phyloP scores from a whole-genome alignment of 139 green algal genomes.

The Picochlorum sp. region DNA sequence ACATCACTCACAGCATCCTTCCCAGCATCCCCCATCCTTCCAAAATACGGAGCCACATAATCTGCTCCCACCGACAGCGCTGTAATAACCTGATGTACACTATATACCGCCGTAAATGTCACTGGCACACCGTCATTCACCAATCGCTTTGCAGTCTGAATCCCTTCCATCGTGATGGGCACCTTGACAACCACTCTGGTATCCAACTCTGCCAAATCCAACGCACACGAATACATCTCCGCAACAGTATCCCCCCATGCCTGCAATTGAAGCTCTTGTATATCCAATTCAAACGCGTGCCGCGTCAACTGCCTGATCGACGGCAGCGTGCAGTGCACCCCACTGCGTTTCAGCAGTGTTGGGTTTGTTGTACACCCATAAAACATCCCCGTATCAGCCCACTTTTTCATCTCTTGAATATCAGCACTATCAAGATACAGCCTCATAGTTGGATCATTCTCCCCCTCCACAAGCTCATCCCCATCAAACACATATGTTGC shows the following conservation, averaged over 20 bases:
- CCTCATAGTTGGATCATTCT: slow-evolving; percentile 18
- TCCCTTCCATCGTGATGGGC: slow-evolving; percentile 55
- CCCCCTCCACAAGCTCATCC: slow-evolving; percentile 7
- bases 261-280: slow-evolving; percentile 65
- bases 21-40: slow-evolving; percentile 62
- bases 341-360: slow-evolving; percentile 56
- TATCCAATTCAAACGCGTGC: slow-evolving; percentile 36
- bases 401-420: slow-evolving; percentile 37
- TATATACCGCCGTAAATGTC: slow-evolving; percentile 62
- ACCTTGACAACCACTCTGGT: slow-evolving; percentile 53
- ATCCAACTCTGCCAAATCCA: slow-evolving; percentile 22
- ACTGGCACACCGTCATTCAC: slow-evolving; percentile 39
- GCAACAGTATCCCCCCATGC: slow-evolving; percentile 52
- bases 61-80: slow-evolving; percentile 55
- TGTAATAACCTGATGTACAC: slow-evolving; percentile 43
- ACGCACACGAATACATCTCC: slow-evolving; percentile 41
- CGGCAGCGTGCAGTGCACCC: slow-evolving; percentile 48
- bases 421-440: slow-evolving; percentile 54
- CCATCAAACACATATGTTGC: slow-evolving; percentile 5
- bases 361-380: slow-evolving; percentile 77
- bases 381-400: slow-evolving; percentile 37
- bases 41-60: slow-evolving; percentile 76
- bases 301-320: slow-evolving; percentile 30
- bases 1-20: slow-evolving; percentile 26
- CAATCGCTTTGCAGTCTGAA: slow-evolving; percentile 47